Evolutionary conservation across 108 stramenopile genomes (phyloP), one percentile per base, ranked within the genome.

Genomic region (Nannochloropsis gaditana): DNA sequence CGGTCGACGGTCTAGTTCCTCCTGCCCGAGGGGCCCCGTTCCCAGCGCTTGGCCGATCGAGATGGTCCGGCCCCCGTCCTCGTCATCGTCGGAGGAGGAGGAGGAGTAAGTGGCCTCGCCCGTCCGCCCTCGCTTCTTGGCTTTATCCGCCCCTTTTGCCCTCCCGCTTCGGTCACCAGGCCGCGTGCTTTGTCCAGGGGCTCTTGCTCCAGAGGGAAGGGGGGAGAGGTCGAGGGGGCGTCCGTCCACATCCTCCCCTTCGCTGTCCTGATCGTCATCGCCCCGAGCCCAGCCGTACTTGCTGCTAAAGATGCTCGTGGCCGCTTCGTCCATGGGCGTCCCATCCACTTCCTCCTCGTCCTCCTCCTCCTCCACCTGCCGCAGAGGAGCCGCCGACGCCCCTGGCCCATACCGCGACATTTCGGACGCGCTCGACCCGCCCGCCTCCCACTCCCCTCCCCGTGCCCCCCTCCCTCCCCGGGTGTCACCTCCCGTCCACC

Each of bases 1-100:
- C 19, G 19, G 19, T 19, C 17, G 59, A 17, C 17, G 59, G 17
- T 19, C 1, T 19, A 73, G 19, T 1, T 73, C 59, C 59, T 73
- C 59, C 21, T 81, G 21, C 41, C 21, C 10, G 9, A n/a, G 80
- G 9, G 9, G 21, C 31, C n/a, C 21, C 21, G 41, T 9, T 10
- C n/a, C 19, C 9, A 44, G 10, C 5, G 19, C 44, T 79, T 9
- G 41, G 5, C 43, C 11, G 41, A 45, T 15, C n/a, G 15, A 44
- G 45, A 83, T 80, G 80, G 80, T 80, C 44, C 85, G 80, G 80
- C 80, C 45, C 45, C 80, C 45, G 80, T 81, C 85, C 45, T 80
- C 21, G 80, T 84, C 84, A 79, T 81, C 85, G 80, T 85, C 80
- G 85, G 44, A 11, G 21, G 9, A 10, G 21, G 41, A 41, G 21